Evolutionary conservation across 1,284 basidiomycete species (phyloP).

Genomic region (Rhodotorula glutinis): DNA sequence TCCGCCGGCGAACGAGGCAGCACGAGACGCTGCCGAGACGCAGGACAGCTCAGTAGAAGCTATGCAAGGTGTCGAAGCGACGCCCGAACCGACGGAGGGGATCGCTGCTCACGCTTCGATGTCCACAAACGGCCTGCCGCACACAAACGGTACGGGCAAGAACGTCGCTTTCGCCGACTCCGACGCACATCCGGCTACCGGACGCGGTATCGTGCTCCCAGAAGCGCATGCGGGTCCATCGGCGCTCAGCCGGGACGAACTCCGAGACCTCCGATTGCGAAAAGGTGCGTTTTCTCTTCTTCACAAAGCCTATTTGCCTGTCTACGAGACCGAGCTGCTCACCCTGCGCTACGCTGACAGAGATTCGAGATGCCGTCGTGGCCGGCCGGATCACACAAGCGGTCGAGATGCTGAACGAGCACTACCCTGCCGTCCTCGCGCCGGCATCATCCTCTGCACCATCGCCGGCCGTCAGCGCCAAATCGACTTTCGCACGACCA

Average conservation of each 20-base stretch:
- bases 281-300: slow-evolving; percentile 54
- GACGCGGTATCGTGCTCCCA: background rate
- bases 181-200: background rate
- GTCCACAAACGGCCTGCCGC: too few species aligned
- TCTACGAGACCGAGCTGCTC: background rate
- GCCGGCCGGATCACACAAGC: slow-evolving; percentile 68
- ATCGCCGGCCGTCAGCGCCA: background rate
- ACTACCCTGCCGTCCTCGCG: slow-evolving; percentile 67
- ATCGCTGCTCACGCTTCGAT: background rate
- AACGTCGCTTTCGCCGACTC: slow-evolving; percentile 11
- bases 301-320: background rate
- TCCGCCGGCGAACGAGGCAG: background rate
- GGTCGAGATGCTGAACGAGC: slow-evolving; percentile 59
- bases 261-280: slow-evolving; percentile 53
- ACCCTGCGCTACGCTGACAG: slow-evolving; percentile 49
- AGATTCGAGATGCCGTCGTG: slow-evolving; percentile 63
- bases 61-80: slow-evolving; percentile 37
- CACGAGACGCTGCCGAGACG: background rate
- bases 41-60: background rate
- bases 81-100: slow-evolving; percentile 14
- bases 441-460: slow-evolving; percentile 39
- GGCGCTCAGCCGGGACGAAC: background rate
- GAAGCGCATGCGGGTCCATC: background rate
- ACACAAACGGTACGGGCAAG: slow-evolving; percentile 7
- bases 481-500: slow-evolving; percentile 1